Evolutionary conservation across 441 rosid species (phyloP), one percentile per base, ranked within the genome.

Genomic region (Arabidopsis lyrata): DNA sequence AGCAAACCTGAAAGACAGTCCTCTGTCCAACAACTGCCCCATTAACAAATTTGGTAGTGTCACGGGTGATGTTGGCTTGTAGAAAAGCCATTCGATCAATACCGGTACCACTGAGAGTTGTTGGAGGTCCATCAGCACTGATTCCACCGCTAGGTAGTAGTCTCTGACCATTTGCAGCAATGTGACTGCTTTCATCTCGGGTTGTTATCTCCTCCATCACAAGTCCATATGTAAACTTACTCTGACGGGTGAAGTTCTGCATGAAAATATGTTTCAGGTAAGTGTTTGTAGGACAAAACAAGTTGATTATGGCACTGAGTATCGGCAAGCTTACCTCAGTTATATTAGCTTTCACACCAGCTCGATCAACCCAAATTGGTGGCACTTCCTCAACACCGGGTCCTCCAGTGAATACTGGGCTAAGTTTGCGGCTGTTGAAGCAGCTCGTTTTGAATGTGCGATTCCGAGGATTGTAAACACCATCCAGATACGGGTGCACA

Each of bases 201-300:
- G 97, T 88, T 78, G 99, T 95, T 77, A 95, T 88, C 86, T 95
- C 99, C 80, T 95, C 99, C 98, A 91, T 88, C 77, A 95, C 98
- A 57, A 95, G 86, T 65, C 99, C 99, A 67, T 95, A 95, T 32
- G 99, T 95, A 78, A 88, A 91, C 82, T 95, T 95, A 81, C 99
- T 95, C 82, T 95, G 99, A 70, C 92, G 92, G 63, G 97, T 88
- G 83, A 95, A 92, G 86, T 92, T 95, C 99, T 95, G 89, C 76
- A 72, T 35, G 20, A 45, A n/a, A 16, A 58, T 53, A 45, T 50
- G 36, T 29, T 31, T 52, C 3, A 24, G 22, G 8, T 1, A 35
- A 22, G 63, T 22, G 36, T 39, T 52, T 52, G 29, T 32, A 63
- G 12, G 52, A 71, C 10, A 44, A 39, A 41, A 9, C 13, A 49